Evolutionary conservation across 352 stramenopile genomes (phyloP), one percentile per base, ranked within the genome.

Genomic region (Phytophthora sojae): DNA sequence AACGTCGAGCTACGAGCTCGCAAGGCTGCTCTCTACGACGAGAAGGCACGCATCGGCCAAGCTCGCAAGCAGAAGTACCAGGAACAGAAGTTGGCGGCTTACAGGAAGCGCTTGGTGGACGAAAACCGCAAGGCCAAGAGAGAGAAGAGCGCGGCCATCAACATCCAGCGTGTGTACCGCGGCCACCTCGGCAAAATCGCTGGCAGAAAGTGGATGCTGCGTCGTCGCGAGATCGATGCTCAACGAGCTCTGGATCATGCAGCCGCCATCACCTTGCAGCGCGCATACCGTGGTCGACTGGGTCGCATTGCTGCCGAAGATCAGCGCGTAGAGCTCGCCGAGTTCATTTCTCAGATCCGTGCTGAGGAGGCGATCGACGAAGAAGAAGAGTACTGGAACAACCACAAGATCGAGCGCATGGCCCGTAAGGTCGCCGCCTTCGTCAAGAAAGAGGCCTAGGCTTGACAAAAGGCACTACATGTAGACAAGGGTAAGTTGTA

Each of bases 331-430:
- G 94, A 98, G 62, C 87, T 98, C 62, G 94, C 92, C 21, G 90
- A 98, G 74, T 98, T 98, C 68, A 97, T 98, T 56, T 91, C 92
- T 25, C 83, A 96, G 39, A 86, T 98, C 47, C 87, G 95, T 25
- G 86, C 90, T 9, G 90, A 98, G 55, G 95, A 98, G 64, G 91
- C 92, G 19, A 89, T 93, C 39, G 86, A 92, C 11, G 95, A 98
- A 57, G 94, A 98, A 60, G 77, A 91, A 39, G 86, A 88, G 60
- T 92, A 92, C 74, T 93, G 86, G 86, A 67, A 75, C 5, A 76
- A 60, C 15, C 86, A 92, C 54, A 80, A 69, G 49, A 62, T 91
- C 4, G 83, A 92, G 60, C 81, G 82, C 6, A 68, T 88, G 17
- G 77, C 73, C 15, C 79, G 83, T 4, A 80, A 85, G 29, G 73